Base-by-base conservation (phyloP, 2,329 filamentous ascomycete genomes). In the Laburnicola sp. region DNA sequence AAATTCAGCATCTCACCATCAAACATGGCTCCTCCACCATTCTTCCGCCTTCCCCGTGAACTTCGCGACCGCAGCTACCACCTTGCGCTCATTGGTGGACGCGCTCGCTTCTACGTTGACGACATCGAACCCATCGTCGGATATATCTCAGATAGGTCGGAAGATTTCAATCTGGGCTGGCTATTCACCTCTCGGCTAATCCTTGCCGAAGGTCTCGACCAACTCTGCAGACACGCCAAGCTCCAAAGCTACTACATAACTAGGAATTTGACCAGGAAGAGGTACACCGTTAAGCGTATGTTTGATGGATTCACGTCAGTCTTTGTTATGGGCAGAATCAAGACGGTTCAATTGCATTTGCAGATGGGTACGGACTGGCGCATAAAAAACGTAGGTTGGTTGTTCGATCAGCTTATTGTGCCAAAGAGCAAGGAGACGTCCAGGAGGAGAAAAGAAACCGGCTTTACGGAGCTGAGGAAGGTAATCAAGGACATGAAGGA, bases 221-320 rank as follows among this genome's bases (percentile, higher is more conserved):
- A 42, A 21, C 43, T 48, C 46, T 48, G 43, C 28, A 16, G 6
- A 9, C 46, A 43, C 21, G 46, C 46, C 23, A 42, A 21, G 38
- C 46, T 43, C 3, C 2, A 28, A 2, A 5, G 2, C 3, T 26
- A 28, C 25, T 27, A 10, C 23, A 28, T 42, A 4, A n/a, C 11
- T 8, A 28, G 26, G 3, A 1, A 28, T 32, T 6, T 4, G 22
- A n/a, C n/a, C n/a, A n/a, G n/a, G n/a, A n/a, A n/a, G n/a, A n/a
- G n/a, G n/a, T n/a, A 16, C 10, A 30, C 3, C 3, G 3, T 25
- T 3, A 38, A 43, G 4, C 37, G 35, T 11, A 48, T 38, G n/a
- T 21, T 48, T 3, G 46, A 48, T 37, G 30, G 46, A 35, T 31
- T 4, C 16, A 34, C 30, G 28, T 36, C 34, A 22, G 23, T 45